phyloP scores from a whole-genome alignment of 2,329 filamentous ascomycete species.

The Seiridium cupressi region DNA sequence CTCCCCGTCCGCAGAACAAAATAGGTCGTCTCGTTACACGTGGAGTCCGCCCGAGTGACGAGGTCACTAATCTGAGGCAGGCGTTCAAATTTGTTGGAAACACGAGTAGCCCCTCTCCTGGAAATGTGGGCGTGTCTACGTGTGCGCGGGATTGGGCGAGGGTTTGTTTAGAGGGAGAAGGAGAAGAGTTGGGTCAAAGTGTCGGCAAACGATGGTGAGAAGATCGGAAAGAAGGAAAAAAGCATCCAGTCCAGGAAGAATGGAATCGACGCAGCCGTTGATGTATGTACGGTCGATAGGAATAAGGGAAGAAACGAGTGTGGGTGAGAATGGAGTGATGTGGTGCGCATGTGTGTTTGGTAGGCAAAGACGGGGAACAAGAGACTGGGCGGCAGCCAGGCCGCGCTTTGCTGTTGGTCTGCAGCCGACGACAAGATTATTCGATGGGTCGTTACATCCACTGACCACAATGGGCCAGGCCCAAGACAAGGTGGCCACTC shows the following conservation, averaged over 20 bases:
- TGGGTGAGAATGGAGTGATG: not conserved
- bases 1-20: not conserved
- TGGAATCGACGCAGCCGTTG: not conserved
- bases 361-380: not conserved
- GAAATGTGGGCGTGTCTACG: not conserved
- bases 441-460: conserved; percentile 4
- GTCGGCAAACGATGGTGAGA: conserved; percentile 1
- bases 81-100: conserved; percentile 6
- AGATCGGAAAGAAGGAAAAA: not conserved
- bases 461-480: not conserved
- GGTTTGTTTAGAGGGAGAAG: not conserved
- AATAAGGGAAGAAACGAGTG: conserved; percentile 2
- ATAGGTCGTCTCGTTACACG: not conserved
- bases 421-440: not conserved
- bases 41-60: not conserved
- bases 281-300: not conserved
- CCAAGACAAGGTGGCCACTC: not conserved
- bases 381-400: not conserved
- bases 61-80: conserved; percentile 9
- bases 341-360: not conserved
- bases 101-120: not conserved
- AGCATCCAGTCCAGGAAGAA: not conserved
- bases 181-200: not conserved
- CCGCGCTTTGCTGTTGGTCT: not conserved
- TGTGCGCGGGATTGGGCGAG: not conserved